Percentiles rank a stretch among this genome's conserved stretches.
phyloP scores from a whole-genome alignment of 2,329 filamentous ascomycete species.

The Aspergillus ochraceus region DNA sequence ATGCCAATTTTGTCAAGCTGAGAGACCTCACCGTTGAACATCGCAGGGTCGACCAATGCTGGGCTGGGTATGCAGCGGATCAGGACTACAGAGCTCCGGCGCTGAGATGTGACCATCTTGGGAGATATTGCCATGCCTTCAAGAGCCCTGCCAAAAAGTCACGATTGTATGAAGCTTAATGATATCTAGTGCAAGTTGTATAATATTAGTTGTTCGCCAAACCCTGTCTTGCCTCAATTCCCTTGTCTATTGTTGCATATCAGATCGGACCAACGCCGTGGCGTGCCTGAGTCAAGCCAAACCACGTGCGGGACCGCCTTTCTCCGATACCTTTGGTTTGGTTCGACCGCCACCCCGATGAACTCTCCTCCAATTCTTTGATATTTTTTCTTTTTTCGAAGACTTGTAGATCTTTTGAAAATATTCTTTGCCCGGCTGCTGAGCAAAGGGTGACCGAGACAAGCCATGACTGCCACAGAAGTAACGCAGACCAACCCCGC shows the following conservation, averaged over 20 bases:
- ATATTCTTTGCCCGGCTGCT: neutral
- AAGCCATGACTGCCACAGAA: neutral
- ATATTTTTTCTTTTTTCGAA: neutral
- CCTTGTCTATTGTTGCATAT: neutral
- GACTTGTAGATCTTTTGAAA: neutral
- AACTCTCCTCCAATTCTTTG: neutral
- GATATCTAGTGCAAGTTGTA: neutral
- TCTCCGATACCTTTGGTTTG: neutral
- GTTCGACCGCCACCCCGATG: neutral
- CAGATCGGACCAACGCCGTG: neutral
- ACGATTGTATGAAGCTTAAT: conserved; percentile 20
- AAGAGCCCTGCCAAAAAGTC: conserved; percentile 3
- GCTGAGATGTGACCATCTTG: neutral
- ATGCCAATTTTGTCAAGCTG: neutral
- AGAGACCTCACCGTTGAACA: neutral
- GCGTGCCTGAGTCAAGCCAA: neutral
- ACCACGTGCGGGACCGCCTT: neutral
- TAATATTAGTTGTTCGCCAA: neutral
- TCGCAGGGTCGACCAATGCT: neutral
- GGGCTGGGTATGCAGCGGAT: neutral
- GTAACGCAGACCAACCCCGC: conserved; percentile 18
- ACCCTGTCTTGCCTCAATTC: neutral
- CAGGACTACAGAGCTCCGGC: neutral
- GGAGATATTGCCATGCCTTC: neutral
- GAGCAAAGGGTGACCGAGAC: neutral